A percentile compares a stretch with the other conserved stretches of the same genome.
phyloP scores from a whole-genome alignment of 257 asterid genomes.

The Rauvolfia tetraphylla region DNA sequence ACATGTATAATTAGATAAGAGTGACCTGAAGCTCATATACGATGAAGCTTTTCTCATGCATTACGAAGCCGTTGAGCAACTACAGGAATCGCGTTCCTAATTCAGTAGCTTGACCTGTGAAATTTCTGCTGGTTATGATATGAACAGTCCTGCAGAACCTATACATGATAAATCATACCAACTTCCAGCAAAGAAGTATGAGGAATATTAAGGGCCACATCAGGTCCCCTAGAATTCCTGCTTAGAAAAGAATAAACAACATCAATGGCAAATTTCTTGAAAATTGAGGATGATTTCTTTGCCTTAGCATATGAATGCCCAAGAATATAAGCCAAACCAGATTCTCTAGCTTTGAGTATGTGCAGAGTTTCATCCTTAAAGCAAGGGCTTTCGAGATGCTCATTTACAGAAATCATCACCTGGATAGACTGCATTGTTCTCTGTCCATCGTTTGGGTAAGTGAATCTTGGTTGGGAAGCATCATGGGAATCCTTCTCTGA shows the following conservation, averaged over 20 bases:
- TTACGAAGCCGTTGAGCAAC: neutral
- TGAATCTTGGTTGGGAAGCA: slow-evolving; percentile 6
- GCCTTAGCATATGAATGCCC: slow-evolving; percentile 40
- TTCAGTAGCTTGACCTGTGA: neutral
- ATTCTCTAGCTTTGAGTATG: slow-evolving; percentile 35
- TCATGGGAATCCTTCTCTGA: slow-evolving; percentile 1
- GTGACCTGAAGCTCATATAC: neutral
- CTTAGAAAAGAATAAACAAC: slow-evolving; percentile 31
- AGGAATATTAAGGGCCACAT: slow-evolving; percentile 36
- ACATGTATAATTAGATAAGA: neutral
- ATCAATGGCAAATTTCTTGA: slow-evolving; percentile 38
- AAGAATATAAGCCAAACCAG: slow-evolving; percentile 38
- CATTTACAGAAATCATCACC: slow-evolving; percentile 7
- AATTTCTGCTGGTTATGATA: neutral
- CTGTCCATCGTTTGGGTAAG: slow-evolving; percentile 8
- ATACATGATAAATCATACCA: slow-evolving; percentile 40
- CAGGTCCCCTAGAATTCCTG: slow-evolving; percentile 37
- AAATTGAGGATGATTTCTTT: slow-evolving; percentile 28
- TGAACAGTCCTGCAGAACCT: neutral
- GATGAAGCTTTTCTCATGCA: neutral
- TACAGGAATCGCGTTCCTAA: neutral
- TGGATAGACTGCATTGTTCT: neutral
- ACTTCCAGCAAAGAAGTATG: slow-evolving; percentile 36
- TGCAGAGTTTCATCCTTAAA: slow-evolving; percentile 25
- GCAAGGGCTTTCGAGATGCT: neutral